Conservation (phyloP, 78 protist species). For the Dictyostelium discoideum region dicty_2.7 NC_007091.3:1528001-1528500, state of each 20-base stretch:
- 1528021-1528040: not conserved
- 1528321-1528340: constrained; percentile 42
- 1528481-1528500: not conserved
- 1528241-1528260: constrained; percentile 56
- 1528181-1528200: constrained; percentile 46
- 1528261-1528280: constrained; percentile 12
- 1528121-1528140: constrained; percentile 40
- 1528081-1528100: too few relatives aligned
- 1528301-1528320: not conserved
- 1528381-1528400: too few relatives aligned
- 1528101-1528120: constrained; percentile 4
- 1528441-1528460: too few relatives aligned
- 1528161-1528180: constrained; percentile 68
- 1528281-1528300: constrained; percentile 33
- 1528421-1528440: not conserved
- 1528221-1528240: not conserved
- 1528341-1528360: too few relatives aligned
- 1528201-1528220: constrained; percentile 39
- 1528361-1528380: too few relatives aligned
- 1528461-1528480: too few relatives aligned
- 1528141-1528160: not conserved
- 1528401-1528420: not conserved
- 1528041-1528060: not conserved
- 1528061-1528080: too few relatives aligned
- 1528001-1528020: constrained; percentile 75